Base-by-base conservation (phyloP, 805 yeast species). In the Starmera pachycereana region DNA sequence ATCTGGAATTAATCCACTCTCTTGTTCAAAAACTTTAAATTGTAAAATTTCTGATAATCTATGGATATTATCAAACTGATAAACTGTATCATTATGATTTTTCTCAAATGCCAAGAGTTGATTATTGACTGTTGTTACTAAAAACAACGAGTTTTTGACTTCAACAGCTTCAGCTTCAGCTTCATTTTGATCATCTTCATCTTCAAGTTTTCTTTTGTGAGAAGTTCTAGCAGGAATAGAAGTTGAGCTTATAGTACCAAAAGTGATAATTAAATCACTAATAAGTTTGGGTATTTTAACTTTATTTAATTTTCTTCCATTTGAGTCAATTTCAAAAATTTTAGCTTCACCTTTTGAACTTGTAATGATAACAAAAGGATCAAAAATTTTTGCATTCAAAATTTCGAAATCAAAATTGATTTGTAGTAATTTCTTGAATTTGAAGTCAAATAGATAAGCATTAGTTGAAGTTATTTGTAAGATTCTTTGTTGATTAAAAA, bases 121-220 rank as follows among this genome's bases (percentile, higher is more conserved):
- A 50, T 82, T 84, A 53, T 81, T 89, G 42, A 87, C 89, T 2
- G 89, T 81, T 6, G 81, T 84, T 36, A 80, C 71, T 35, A 83
- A 68, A 48, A 81, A 82, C 0, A 65, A 67, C 40, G 64, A 68
- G 14, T 60, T 59, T 13, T 53, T 56, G 14, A 51, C 56, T 2
- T 37, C 45, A 36, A 47, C 46, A 13, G 50, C 39, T 19, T 56
- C 49, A 8, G 46, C 32, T 35, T 48, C 46, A n/a, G 50, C 39
- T 18, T 56, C 50, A 6, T 46, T 32, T 35, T 48, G 46, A 12
- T 56, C 62, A 31, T 48, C 42, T 11, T 37, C 29, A 27, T 49
- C 47, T 40, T 64, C 48, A 32, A 55, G 55, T 1, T 46, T 42
- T 14, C 54, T 42, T 29, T 50, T 53, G 27, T 3, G 9, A 4